Evolutionary conservation across 805 yeast genomes (phyloP), one percentile per base, ranked within the genome.

Genomic region (Candida corydali): DNA sequence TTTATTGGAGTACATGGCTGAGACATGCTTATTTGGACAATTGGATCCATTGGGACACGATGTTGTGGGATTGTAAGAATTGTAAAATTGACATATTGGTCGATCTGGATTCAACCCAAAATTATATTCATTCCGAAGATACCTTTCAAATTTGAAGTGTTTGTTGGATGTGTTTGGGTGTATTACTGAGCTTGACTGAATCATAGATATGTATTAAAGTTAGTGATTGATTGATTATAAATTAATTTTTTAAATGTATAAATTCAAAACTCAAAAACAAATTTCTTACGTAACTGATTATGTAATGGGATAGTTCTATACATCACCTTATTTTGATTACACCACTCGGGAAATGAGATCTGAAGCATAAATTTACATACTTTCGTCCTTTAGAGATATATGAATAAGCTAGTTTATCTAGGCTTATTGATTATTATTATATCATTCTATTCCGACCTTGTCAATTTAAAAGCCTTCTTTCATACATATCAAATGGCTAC

Each of bases 41-140:
- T 72, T 72, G n/a, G 73, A 67, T 6, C 97, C 96, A 41, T 81
- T 70, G 2, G 97, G 96, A 60, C 98, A 91, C 11, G 78, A 70
- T 20, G 83, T 48, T 44, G 48, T 70, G 26, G 84, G 77, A 34
- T 78, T 46, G 34, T 40, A 51, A 10, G 71, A 81, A 44, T 70
- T 68, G 65, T 69, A 82, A 50, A 68, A 81, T 45, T 83, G 83
- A 55, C 98, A 91, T 1, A 83, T 74, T 4, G 97, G 96, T 41
- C 97, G 69, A 51, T 83, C 91, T 2, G 96, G 96, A 55, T 87
- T 88, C 22, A 87, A 66, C 0, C 93, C 88, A 46, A 88, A 79
- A 43, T 83, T 77, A 59, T 73, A 87, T 54, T 91, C 96, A 40
- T 77, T 74, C 47, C 86, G 70, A 26, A 91, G 71, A 49, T 86